Conservation (phyloP, 306 rosid genomes). For the Datisca glomerata region DNA sequence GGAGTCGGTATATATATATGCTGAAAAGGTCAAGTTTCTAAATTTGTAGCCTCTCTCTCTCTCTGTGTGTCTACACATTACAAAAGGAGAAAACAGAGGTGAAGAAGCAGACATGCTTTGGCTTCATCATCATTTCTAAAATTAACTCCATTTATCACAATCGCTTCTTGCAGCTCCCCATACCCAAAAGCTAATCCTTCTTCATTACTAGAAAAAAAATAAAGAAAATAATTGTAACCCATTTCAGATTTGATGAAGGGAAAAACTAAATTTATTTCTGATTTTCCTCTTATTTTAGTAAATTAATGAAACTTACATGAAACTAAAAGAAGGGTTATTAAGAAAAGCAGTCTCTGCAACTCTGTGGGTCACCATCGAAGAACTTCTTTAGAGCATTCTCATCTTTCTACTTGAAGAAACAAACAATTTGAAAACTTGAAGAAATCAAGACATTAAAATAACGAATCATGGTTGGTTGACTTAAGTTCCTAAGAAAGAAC, state of each 20-base stretch:
- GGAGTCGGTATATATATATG: slow-evolving; percentile 58
- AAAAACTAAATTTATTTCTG: slow-evolving; percentile 2
- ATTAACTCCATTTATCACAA: slow-evolving; percentile 61
- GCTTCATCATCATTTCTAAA: slow-evolving; percentile 73
- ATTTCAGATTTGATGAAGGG: too few species aligned
- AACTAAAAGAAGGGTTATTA: slow-evolving; percentile 30
- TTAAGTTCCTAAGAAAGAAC: too few species aligned
- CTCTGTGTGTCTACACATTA: slow-evolving; percentile 13
- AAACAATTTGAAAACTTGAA: neutral
- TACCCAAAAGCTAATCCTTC: slow-evolving; percentile 65
- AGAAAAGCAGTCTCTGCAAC: slow-evolving; percentile 8
- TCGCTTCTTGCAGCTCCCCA: slow-evolving; percentile 93
- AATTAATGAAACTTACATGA: slow-evolving; percentile 38
- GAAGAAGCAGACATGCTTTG: slow-evolving; percentile 47
- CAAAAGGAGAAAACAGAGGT: slow-evolving; percentile 6
- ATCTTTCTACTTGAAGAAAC: neutral
- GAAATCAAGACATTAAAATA: too few species aligned
- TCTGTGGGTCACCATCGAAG: neutral
- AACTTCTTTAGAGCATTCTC: neutral
- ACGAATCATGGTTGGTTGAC: too few species aligned
- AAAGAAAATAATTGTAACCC: too few species aligned
- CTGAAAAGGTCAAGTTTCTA: slow-evolving; percentile 37
- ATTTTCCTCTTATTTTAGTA: neutral
- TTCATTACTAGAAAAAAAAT: slow-evolving; percentile 35
- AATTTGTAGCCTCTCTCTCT: slow-evolving; percentile 31